These are phyloP conservation scores for Skeletonema marinoi DNA, from an alignment of 108 stramenopile genomes.

Conservation along the genomic window DNA sequence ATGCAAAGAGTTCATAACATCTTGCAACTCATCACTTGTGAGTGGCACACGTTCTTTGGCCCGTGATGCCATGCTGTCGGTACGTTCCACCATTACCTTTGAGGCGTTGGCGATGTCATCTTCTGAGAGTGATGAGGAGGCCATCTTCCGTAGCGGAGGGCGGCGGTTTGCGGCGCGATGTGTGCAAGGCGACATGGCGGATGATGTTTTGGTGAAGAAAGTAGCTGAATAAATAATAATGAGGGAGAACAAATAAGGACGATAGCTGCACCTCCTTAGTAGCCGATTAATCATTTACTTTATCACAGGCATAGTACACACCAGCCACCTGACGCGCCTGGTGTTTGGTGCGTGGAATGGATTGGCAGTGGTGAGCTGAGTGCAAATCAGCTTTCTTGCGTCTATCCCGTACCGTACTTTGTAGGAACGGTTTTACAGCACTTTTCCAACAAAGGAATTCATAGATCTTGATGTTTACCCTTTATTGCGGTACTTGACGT, in stretches of 20 bases:
- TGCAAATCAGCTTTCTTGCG: no score
- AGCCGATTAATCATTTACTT: not conserved
- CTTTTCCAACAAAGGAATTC: no score
- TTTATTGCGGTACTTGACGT: no score
- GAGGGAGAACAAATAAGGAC: not conserved
- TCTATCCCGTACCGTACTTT: no score
- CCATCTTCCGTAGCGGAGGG: conserved; percentile 18
- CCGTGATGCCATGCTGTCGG: conserved; percentile 33
- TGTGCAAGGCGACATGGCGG: conserved; percentile 23
- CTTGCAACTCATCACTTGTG: conserved; percentile 52
- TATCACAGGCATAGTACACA: no score
- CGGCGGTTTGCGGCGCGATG: conserved; percentile 8
- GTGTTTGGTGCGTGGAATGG: no score
- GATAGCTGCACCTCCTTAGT: not conserved
- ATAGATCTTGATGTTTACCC: no score
- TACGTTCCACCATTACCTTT: conserved; percentile 34
- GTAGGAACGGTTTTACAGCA: no score
- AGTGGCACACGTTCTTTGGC: conserved; percentile 49
- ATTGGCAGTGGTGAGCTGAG: no score
- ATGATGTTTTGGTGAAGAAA: not conserved
- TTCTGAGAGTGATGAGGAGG: conserved; percentile 2
- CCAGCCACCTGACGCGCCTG: no score
- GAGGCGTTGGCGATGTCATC: conserved; percentile 13
- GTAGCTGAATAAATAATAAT: not conserved
- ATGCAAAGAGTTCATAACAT: conserved; percentile 44